These are phyloP conservation scores for Triticum timopheevii DNA, from an alignment of 176 grass and related monocot genomes.

Conservation along the genomic window DNA sequence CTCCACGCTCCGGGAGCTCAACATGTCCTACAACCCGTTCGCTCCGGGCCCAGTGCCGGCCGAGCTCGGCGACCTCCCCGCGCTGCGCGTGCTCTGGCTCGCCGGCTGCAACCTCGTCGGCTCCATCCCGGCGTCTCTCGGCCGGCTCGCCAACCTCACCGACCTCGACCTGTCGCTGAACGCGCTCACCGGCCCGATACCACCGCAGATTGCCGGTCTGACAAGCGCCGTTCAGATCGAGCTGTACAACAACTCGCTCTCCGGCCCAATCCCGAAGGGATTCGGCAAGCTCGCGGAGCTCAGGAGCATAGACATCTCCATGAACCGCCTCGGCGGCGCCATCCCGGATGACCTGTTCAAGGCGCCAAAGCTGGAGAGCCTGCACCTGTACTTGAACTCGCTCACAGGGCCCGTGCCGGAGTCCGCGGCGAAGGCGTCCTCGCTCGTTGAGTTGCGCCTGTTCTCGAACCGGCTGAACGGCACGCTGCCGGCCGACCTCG, in stretches of 20 bases:
- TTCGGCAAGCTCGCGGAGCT: slow-evolving; percentile 47
- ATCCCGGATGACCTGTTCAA: slow-evolving; percentile 80
- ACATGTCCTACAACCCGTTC: slow-evolving; percentile 82
- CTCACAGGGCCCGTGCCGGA: slow-evolving; percentile 56
- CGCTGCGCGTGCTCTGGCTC: slow-evolving; percentile 70
- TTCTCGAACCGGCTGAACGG: slow-evolving; percentile 69
- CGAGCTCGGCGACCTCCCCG: slow-evolving; percentile 46
- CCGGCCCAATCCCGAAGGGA: slow-evolving; percentile 52
- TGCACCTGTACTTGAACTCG: slow-evolving; percentile 63
- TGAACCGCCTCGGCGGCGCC: slow-evolving; percentile 62
- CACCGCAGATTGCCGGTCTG: slow-evolving; percentile 35
- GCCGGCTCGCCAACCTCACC: slow-evolving; percentile 51
- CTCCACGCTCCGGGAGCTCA: slow-evolving; percentile 66
- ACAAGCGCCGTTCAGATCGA: slow-evolving; percentile 61
- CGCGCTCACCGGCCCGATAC: slow-evolving; percentile 55
- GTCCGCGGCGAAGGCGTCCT: slow-evolving; percentile 23
- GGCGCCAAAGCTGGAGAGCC: slow-evolving; percentile 57
- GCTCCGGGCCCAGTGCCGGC: slow-evolving; percentile 34
- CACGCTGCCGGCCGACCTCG: slow-evolving; percentile 57
- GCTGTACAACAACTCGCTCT: slow-evolving; percentile 83
- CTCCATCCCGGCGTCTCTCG: slow-evolving; percentile 70
- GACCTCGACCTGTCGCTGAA: slow-evolving; percentile 80
- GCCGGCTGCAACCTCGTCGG: slow-evolving; percentile 63
- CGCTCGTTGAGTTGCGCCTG: slow-evolving; percentile 66
- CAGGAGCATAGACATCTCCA: slow-evolving; percentile 47